These are phyloP conservation scores for Babesia bovis DNA, from an alignment of 169 alveolate species.

Conservation along the genomic window DNA sequence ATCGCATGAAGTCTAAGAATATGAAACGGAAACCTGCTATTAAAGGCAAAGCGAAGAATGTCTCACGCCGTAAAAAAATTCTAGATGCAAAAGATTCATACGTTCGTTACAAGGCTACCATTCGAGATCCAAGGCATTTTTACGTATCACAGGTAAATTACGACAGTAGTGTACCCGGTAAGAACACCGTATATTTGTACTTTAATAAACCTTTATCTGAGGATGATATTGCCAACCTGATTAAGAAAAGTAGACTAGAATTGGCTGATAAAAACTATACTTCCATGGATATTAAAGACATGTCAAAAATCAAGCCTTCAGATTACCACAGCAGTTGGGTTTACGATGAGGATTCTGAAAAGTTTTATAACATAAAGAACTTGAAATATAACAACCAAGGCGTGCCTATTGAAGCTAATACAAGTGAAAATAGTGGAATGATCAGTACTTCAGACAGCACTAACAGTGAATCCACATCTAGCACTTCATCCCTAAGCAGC, in stretches of 20 bases:
- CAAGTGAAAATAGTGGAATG: too few species aligned
- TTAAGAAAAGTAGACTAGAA: not conserved
- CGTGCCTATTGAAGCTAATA: not conserved
- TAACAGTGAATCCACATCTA: too few species aligned
- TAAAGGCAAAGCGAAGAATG: not conserved
- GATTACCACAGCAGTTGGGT: conserved; percentile 14
- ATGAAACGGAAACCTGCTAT: not conserved
- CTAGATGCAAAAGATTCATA: not conserved
- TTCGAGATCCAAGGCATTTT: conserved; percentile 20
- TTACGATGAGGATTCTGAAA: not conserved
- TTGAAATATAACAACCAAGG: not conserved
- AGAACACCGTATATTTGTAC: conserved; percentile 11
- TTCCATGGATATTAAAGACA: not conserved
- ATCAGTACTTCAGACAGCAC: too few species aligned
- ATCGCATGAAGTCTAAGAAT: not conserved
- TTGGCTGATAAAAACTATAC: not conserved
- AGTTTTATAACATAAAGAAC: not conserved
- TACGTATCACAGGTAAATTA: conserved; percentile 9
- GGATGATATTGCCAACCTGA: not conserved
- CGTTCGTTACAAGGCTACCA: conserved; percentile 10
- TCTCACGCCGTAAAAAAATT: not conserved
- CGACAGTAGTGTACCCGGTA: not conserved
- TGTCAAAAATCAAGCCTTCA: conserved; percentile 1
- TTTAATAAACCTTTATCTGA: conserved; percentile 11
- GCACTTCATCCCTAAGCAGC: too few species aligned